phyloP scores from a whole-genome alignment of 148 eudicot species.

The Nepenthes mirabilis region DNA sequence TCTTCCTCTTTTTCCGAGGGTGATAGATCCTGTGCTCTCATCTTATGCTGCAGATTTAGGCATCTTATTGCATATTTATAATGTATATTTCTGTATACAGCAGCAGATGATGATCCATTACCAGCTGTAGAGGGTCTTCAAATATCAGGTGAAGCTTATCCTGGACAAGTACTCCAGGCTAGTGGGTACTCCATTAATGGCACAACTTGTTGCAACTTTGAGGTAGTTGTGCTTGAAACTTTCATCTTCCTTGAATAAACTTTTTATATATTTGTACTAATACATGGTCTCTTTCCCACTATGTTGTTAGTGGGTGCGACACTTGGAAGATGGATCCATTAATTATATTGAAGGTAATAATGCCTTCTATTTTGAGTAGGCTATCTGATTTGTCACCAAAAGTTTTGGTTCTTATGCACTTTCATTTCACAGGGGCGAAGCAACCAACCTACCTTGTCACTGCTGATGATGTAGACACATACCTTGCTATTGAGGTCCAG shows the following conservation, averaged over 20 bases:
- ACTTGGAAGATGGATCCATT: slow-evolving; percentile 93
- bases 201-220: slow-evolving; percentile 91
- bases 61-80: slow-evolving; percentile 4
- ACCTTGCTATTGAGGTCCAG: slow-evolving; percentile 86
- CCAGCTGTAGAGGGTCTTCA: slow-evolving; percentile 84
- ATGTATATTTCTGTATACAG: slow-evolving; percentile 22
- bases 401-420: slow-evolving; percentile 1
- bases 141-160: slow-evolving; percentile 88
- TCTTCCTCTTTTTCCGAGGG: slow-evolving; percentile 89
- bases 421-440: slow-evolving; percentile 61
- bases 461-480: slow-evolving; percentile 84
- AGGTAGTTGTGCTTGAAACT: slow-evolving; percentile 38
- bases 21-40: slow-evolving; percentile 14
- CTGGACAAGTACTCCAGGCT: slow-evolving; percentile 75
- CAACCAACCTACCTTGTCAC: slow-evolving; percentile 80
- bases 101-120: slow-evolving; percentile 84
- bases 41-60: slow-evolving; percentile 7
- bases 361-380: neutral
- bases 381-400: neutral
- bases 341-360: slow-evolving; percentile 72
- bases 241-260: neutral
- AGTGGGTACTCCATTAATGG: slow-evolving; percentile 77
- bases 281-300: slow-evolving; percentile 2
- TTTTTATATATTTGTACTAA: neutral
- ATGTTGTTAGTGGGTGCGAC: slow-evolving; percentile 73